Percentiles rank a stretch among this genome's conserved stretches.
Evolutionary conservation across 805 yeast species (phyloP).

Genomic region (Lachancea lanzarotensis): DNA sequence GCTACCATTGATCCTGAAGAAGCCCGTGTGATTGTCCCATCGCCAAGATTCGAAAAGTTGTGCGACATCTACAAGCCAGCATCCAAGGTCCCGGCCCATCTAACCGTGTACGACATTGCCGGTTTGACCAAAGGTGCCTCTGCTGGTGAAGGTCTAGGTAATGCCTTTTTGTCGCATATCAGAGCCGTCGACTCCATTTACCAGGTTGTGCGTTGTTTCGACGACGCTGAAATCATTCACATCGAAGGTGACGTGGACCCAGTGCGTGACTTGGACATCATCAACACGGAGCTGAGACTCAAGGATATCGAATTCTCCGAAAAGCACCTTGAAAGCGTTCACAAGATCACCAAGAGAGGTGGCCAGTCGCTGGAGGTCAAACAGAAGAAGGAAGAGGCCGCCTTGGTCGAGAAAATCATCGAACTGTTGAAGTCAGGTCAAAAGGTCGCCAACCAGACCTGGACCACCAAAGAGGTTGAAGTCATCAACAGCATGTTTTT

Average conservation of each 20-base stretch:
- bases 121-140: slow-evolving; percentile 97
- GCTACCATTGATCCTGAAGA: slow-evolving; percentile 98
- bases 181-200: slow-evolving; percentile 97
- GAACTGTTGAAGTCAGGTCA: slow-evolving; percentile 74
- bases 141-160: slow-evolving; percentile 96
- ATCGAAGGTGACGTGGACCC: slow-evolving; percentile 97
- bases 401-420: slow-evolving; percentile 66
- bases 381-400: slow-evolving; percentile 79
- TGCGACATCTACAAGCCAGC: slow-evolving; percentile 73
- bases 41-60: slow-evolving; percentile 76
- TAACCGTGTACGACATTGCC: slow-evolving; percentile 94
- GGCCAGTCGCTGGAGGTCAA: slow-evolving; percentile 87
- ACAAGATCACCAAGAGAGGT: slow-evolving; percentile 77
- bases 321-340: slow-evolving; percentile 72
- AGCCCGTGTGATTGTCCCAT: slow-evolving; percentile 92
- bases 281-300: slow-evolving; percentile 83
- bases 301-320: slow-evolving; percentile 94
- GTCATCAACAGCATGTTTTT: slow-evolving; percentile 77
- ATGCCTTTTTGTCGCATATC: slow-evolving; percentile 92
- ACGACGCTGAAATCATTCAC: slow-evolving; percentile 96
- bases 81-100: slow-evolving; percentile 81
- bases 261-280: slow-evolving; percentile 86
- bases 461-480: slow-evolving; percentile 91
- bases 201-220: slow-evolving; percentile 96
- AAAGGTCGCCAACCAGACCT: slow-evolving; percentile 78